A percentile compares a stretch with the other conserved stretches of the same genome.
Evolutionary conservation across 306 rosid genomes (phyloP).

Genomic region (Glycyrrhiza uralensis): DNA sequence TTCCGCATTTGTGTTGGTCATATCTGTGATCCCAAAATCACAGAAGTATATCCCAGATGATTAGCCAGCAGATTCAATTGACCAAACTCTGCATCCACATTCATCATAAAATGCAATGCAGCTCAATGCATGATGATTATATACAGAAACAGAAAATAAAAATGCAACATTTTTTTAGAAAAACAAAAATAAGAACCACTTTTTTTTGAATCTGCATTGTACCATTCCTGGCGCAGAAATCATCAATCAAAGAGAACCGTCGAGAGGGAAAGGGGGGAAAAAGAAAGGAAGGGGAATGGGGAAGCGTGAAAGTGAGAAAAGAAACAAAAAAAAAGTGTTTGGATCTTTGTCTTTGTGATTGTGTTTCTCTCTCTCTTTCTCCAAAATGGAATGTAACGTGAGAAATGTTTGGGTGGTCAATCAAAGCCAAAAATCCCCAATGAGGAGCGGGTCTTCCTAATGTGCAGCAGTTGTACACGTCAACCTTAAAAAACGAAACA

Average conservation of each 20-base stretch:
- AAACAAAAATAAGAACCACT: background rate
- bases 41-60: slow-evolving; percentile 39
- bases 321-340: slow-evolving; percentile 3
- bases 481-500: slow-evolving; percentile 32
- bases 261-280: background rate
- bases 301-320: slow-evolving; percentile 28
- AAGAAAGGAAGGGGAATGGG: background rate
- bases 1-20: slow-evolving; percentile 64
- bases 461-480: slow-evolving; percentile 46
- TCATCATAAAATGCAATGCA: slow-evolving; percentile 36
- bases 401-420: slow-evolving; percentile 40
- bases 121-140: slow-evolving; percentile 7
- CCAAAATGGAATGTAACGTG: slow-evolving; percentile 42
- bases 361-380: slow-evolving; percentile 33
- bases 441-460: slow-evolving; percentile 55
- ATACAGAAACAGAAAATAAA: background rate
- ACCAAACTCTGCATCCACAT: slow-evolving; percentile 30
- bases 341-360: background rate
- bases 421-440: slow-evolving; percentile 9
- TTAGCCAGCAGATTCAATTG: slow-evolving; percentile 31
- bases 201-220: background rate
- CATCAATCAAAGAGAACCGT: background rate
- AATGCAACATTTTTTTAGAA: background rate
- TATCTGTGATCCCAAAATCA: slow-evolving; percentile 62
- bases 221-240: slow-evolving; percentile 14